Evolutionary conservation across 345 rosid genomes (phyloP).

Genomic region (Dipteronia sinensis): DNA sequence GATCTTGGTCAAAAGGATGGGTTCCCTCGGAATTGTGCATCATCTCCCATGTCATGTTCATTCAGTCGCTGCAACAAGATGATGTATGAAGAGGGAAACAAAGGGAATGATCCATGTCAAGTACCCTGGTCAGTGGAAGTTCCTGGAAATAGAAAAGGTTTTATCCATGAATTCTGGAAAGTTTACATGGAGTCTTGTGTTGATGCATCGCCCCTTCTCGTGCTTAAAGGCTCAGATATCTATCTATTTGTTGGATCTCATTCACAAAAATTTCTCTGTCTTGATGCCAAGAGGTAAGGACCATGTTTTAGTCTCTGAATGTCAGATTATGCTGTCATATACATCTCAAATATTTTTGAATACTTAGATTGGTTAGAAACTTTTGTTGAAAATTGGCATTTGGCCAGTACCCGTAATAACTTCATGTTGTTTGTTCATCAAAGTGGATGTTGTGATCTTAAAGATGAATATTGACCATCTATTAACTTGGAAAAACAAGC

Average conservation of each 20-base stretch:
- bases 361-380: neutral
- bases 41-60: conserved; percentile 45
- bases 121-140: conserved; percentile 40
- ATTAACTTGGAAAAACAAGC: neutral
- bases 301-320: neutral
- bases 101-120: conserved; percentile 27
- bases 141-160: conserved; percentile 43
- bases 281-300: conserved; percentile 71
- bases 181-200: conserved; percentile 89
- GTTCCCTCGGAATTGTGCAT: conserved; percentile 43
- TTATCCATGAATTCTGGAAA: conserved; percentile 74
- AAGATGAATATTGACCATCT: neutral
- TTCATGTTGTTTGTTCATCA: neutral
- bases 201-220: conserved; percentile 88
- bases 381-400: neutral
- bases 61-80: conserved; percentile 84
- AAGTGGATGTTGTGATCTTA: neutral
- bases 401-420: neutral
- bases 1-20: conserved; percentile 21
- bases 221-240: conserved; percentile 54
- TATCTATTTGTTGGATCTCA: conserved; percentile 92
- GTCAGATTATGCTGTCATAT: neutral
- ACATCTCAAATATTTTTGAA: neutral
- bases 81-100: conserved; percentile 36
- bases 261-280: conserved; percentile 64